Evolutionary conservation across 768 basidiomycete genomes (phyloP).

Genomic region (Infundibulicybe gibba): DNA sequence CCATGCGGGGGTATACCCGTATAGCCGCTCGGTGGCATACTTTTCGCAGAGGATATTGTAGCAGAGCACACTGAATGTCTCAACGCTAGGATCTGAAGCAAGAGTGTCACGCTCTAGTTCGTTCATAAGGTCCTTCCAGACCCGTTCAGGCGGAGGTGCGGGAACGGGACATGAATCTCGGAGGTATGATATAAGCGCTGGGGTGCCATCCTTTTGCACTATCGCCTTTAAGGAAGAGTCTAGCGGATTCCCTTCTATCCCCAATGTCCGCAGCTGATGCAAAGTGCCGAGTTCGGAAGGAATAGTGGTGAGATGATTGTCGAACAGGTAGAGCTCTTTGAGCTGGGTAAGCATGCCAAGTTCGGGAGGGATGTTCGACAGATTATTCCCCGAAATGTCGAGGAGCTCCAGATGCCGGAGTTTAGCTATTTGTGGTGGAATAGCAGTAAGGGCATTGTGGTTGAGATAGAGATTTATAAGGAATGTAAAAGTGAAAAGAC

Average conservation of each 20-base stretch:
- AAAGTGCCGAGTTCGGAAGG: slow-evolving; percentile 87
- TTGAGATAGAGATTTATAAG: slow-evolving; percentile 95
- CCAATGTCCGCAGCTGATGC: slow-evolving; percentile 89
- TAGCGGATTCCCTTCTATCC: slow-evolving; percentile 96
- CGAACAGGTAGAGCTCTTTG: slow-evolving; percentile 92
- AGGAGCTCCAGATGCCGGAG: slow-evolving; percentile 85
- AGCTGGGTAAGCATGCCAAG: slow-evolving; percentile 87
- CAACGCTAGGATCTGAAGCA: slow-evolving; percentile 59
- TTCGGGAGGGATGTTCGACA: slow-evolving; percentile 76
- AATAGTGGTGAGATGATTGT: slow-evolving; percentile 85
- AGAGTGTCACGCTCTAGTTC: slow-evolving; percentile 57
- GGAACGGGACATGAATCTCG: slow-evolving; percentile 90
- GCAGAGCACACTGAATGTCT: slow-evolving; percentile 77
- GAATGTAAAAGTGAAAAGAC: slow-evolving; percentile 85
- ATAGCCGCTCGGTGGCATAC: slow-evolving; percentile 83
- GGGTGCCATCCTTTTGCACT: slow-evolving; percentile 94
- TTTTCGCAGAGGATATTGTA: slow-evolving; percentile 96
- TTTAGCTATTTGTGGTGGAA: slow-evolving; percentile 82
- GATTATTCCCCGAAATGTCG: slow-evolving; percentile 87
- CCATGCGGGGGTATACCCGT: slow-evolving; percentile 97
- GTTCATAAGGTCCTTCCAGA: slow-evolving; percentile 65
- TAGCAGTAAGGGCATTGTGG: slow-evolving; percentile 77
- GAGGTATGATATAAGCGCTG: slow-evolving; percentile 82
- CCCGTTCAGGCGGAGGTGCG: slow-evolving; percentile 73
- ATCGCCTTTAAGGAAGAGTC: slow-evolving; percentile 73